These are phyloP conservation scores for Penicillium sp. DNA, from an alignment of 2,329 filamentous ascomycete genomes.

Conservation along the genomic window DNA sequence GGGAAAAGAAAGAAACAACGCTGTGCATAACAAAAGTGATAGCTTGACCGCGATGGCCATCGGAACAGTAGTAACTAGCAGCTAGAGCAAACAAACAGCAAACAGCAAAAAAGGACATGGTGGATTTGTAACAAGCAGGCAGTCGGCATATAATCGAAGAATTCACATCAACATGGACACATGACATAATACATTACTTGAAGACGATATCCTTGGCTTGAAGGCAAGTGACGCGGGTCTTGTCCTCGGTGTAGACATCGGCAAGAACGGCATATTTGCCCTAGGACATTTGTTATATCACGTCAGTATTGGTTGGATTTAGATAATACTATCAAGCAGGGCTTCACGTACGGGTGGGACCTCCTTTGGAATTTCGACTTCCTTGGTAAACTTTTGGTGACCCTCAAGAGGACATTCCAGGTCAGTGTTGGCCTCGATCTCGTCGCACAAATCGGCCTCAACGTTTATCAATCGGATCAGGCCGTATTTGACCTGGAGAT, in stretches of 20 bases:
- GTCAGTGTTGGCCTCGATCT: conserved; percentile 77
- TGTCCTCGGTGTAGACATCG: conserved; percentile 73
- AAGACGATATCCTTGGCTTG: conserved; percentile 53
- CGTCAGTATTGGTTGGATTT: neutral
- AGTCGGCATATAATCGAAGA: neutral
- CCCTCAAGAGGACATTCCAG: conserved; percentile 85
- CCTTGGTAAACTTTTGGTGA: conserved; percentile 68
- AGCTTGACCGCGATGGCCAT: neutral
- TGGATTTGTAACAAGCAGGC: neutral
- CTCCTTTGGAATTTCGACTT: conserved; percentile 76
- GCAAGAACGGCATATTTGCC: conserved; percentile 87
- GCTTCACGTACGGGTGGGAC: conserved; percentile 74
- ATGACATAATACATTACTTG: conserved; percentile 12
- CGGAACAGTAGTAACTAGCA: neutral
- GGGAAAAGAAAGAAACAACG: neutral
- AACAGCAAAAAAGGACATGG: neutral
- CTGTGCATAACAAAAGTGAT: neutral
- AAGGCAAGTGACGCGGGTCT: conserved; percentile 78
- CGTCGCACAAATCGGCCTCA: conserved; percentile 79
- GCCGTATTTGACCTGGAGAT: conserved; percentile 86
- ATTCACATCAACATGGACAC: conserved; percentile 9
- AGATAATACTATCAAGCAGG: neutral
- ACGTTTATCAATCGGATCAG: conserved; percentile 84
- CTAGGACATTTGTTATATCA: conserved; percentile 41
- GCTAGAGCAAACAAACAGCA: neutral